Evolutionary conservation across 2,329 filamentous ascomycete species (phyloP).

Genomic region (Aspergillus texensis): DNA sequence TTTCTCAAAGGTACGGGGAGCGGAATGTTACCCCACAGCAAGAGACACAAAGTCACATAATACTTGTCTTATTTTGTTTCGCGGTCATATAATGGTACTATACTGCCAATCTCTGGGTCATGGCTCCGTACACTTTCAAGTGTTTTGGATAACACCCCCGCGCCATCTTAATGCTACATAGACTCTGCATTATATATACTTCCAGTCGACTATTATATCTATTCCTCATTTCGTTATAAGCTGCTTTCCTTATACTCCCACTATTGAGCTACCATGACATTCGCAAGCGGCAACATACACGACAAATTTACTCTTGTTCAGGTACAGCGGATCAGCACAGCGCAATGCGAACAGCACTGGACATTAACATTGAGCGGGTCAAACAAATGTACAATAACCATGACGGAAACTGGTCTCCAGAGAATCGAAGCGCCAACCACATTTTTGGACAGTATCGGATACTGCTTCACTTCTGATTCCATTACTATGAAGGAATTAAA

Average conservation of each 20-base stretch:
- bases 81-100: neutral
- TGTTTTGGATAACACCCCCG: neutral
- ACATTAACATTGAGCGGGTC: neutral
- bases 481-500: neutral
- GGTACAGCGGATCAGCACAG: neutral
- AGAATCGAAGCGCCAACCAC: neutral
- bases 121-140: neutral
- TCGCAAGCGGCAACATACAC: neutral
- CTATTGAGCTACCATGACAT: neutral
- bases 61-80: neutral
- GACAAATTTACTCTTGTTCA: neutral
- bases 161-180: neutral
- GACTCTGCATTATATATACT: neutral
- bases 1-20: neutral
- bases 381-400: neutral
- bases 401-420: neutral
- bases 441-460: neutral
- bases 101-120: neutral
- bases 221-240: neutral
- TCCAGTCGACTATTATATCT: neutral
- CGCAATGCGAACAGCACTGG: neutral
- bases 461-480: neutral
- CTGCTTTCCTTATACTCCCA: neutral
- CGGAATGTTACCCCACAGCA: neutral
- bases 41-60: neutral